Percentiles rank a stretch among this genome's conserved stretches.
phyloP scores from a whole-genome alignment of 202 grass and related monocot genomes.

The Elaeis oleifera region DNA sequence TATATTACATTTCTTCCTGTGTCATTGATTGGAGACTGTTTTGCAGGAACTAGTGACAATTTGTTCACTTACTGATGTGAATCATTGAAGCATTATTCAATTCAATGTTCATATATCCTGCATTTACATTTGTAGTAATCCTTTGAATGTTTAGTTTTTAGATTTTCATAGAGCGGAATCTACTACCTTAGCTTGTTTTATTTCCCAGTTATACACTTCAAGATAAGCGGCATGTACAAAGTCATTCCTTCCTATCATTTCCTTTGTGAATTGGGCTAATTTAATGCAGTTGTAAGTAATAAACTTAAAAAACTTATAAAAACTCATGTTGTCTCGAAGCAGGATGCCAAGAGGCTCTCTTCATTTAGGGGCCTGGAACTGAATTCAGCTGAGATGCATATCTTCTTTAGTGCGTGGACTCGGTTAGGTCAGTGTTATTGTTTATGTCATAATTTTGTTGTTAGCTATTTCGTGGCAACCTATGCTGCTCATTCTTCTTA shows the following conservation, averaged over 20 bases:
- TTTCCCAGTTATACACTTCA: constrained; percentile 32
- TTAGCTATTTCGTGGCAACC: constrained; percentile 43
- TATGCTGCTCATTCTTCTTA: constrained; percentile 27
- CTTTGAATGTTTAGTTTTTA: constrained; percentile 23
- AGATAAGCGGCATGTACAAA: constrained; percentile 35
- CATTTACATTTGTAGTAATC: constrained; percentile 23
- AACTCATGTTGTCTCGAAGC: constrained; percentile 81
- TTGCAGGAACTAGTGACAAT: too few species aligned
- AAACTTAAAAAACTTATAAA: constrained; percentile 39
- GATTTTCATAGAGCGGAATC: constrained; percentile 1
- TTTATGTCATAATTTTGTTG: constrained; percentile 59
- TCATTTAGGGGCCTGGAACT: constrained; percentile 70
- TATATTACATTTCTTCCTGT: too few species aligned
- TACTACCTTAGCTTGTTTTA: constrained; percentile 19
- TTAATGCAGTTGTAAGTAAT: constrained; percentile 42
- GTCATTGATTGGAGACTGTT: too few species aligned
- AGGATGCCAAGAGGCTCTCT: constrained; percentile 80
- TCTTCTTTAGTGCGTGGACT: constrained; percentile 77
- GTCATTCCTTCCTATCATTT: constrained; percentile 38
- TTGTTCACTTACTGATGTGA: too few species aligned
- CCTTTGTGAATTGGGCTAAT: constrained; percentile 49
- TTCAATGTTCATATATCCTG: constrained; percentile 24
- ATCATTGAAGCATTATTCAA: too few species aligned
- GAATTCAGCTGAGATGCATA: constrained; percentile 77
- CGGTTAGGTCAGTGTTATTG: constrained; percentile 85